Evolutionary conservation across 2,329 filamentous ascomycete genomes (phyloP).

Genomic region (Aplosporella prunicola): DNA sequence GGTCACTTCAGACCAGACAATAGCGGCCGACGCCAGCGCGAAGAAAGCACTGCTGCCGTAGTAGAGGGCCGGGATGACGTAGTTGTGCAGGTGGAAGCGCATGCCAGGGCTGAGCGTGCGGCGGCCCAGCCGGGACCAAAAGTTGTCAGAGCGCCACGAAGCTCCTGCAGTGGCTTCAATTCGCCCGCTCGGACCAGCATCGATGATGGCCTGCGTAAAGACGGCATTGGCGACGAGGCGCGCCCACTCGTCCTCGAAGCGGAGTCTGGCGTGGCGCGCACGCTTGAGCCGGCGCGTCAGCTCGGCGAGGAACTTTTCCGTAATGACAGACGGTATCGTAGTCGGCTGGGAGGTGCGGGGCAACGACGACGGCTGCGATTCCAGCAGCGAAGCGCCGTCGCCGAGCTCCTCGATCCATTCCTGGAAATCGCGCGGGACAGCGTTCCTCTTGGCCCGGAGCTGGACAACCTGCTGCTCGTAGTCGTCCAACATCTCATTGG

Average conservation of each 20-base stretch:
- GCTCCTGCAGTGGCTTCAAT: constrained; percentile 48
- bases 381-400: constrained; percentile 63
- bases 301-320: constrained; percentile 85
- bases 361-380: constrained; percentile 41
- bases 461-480: constrained; percentile 73
- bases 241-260: constrained; percentile 82
- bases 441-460: constrained; percentile 70
- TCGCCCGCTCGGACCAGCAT: constrained; percentile 70
- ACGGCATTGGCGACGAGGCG: constrained; percentile 64
- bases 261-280: constrained; percentile 70
- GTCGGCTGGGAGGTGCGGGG: constrained; percentile 30
- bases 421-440: constrained; percentile 62
- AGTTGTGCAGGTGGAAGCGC: constrained; percentile 67
- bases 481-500: constrained; percentile 68
- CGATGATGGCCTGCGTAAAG: constrained; percentile 69
- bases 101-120: constrained; percentile 65
- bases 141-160: constrained; percentile 15
- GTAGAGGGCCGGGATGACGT: constrained; percentile 60
- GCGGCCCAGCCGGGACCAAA: constrained; percentile 18
- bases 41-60: constrained; percentile 58
- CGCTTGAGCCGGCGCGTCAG: constrained; percentile 73
- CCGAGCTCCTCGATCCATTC: constrained; percentile 96
- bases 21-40: constrained; percentile 64
- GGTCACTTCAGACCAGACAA: constrained; percentile 90
- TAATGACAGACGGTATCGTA: constrained; percentile 72